Percentiles rank a stretch among this genome's conserved stretches.
Evolutionary conservation across 768 basidiomycete genomes (phyloP).

Genomic region (Russula brevipes): DNA sequence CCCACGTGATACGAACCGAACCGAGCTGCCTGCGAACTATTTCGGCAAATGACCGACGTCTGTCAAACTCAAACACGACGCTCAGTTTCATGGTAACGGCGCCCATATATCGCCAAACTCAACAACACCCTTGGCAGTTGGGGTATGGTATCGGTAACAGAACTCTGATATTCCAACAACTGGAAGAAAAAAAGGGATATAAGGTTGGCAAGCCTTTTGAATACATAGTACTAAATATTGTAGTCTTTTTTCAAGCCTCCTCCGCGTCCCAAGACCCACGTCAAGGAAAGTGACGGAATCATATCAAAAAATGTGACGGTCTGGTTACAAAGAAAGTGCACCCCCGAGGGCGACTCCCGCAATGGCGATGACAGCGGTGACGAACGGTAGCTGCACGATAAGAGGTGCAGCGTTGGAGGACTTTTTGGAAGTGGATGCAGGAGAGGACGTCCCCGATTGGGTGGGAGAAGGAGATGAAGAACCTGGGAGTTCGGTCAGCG

Average conservation of each 20-base stretch:
- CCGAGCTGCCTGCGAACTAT: too few relatives aligned
- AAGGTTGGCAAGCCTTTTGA: background rate
- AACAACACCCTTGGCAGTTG: too few relatives aligned
- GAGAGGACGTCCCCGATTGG: too few relatives aligned
- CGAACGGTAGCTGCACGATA: constrained; percentile 3
- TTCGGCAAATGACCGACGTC: too few relatives aligned
- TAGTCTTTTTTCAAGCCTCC: background rate
- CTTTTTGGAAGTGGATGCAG: too few relatives aligned
- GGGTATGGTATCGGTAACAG: too few relatives aligned
- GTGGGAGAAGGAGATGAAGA: background rate
- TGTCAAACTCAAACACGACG: too few relatives aligned
- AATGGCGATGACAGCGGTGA: background rate
- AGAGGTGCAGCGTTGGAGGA: background rate
- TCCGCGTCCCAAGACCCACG: too few relatives aligned
- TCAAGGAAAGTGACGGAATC: background rate
- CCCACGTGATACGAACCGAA: too few relatives aligned
- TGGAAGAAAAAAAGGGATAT: background rate
- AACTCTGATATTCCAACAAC: too few relatives aligned
- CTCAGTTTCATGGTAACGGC: too few relatives aligned
- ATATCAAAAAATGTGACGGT: background rate
- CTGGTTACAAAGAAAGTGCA: background rate
- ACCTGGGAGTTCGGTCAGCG: background rate
- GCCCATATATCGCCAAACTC: too few relatives aligned
- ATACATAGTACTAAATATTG: background rate
- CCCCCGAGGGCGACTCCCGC: constrained; percentile 10